Percentiles rank a stretch among this genome's conserved stretches.
phyloP scores from a whole-genome alignment of 345 rosid genomes.

The Schrenkiella parvula region DNA sequence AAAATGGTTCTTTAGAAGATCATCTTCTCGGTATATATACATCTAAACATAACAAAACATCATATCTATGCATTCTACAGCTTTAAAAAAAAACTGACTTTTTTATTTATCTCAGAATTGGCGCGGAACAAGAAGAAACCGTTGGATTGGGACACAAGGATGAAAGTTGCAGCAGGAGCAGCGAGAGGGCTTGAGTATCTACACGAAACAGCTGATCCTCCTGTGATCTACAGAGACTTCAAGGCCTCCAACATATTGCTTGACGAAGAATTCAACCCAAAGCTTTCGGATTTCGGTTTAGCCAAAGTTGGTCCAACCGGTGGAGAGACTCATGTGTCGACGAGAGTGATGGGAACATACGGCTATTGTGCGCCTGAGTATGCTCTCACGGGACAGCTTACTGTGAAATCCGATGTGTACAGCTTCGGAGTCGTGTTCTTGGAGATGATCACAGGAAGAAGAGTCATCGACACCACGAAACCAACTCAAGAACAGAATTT shows the following conservation, averaged over 20 bases:
- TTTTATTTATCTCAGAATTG: slow-evolving; percentile 33
- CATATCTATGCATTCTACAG: neutral
- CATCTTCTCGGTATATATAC: slow-evolving; percentile 63
- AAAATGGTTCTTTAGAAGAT: slow-evolving; percentile 66
- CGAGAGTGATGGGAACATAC: slow-evolving; percentile 87
- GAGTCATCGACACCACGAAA: slow-evolving; percentile 68
- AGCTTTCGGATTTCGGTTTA: slow-evolving; percentile 84
- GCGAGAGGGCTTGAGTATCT: slow-evolving; percentile 78
- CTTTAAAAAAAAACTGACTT: neutral
- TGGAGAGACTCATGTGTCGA: slow-evolving; percentile 61
- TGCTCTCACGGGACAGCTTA: slow-evolving; percentile 63
- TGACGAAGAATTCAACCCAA: slow-evolving; percentile 56
- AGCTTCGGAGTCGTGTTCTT: slow-evolving; percentile 80
- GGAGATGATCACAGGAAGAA: slow-evolving; percentile 75
- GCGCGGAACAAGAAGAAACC: slow-evolving; percentile 34
- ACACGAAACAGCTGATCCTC: slow-evolving; percentile 70
- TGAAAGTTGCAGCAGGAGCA: slow-evolving; percentile 67
- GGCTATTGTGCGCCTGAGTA: slow-evolving; percentile 86
- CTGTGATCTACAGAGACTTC: slow-evolving; percentile 75
- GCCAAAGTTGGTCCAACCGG: slow-evolving; percentile 84
- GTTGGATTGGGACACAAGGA: slow-evolving; percentile 73
- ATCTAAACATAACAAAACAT: neutral
- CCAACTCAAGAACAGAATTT: slow-evolving; percentile 65
- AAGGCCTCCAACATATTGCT: slow-evolving; percentile 70
- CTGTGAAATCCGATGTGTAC: slow-evolving; percentile 70